These are phyloP conservation scores for Flammula alnicola DNA, from an alignment of 1,284 basidiomycete genomes.

Conservation along the genomic window DNA sequence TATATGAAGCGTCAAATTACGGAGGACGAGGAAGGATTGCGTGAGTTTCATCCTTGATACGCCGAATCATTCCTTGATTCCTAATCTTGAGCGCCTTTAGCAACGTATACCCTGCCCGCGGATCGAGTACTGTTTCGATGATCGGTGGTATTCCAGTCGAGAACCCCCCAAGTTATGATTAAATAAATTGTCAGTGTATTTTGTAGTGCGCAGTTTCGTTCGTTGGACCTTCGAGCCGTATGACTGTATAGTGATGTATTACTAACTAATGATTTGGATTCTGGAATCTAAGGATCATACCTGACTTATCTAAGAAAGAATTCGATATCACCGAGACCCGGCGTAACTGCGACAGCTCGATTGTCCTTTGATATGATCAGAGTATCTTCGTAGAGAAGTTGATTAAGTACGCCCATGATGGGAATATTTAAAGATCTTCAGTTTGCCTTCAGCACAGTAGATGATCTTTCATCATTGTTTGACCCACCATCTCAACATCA, in stretches of 20 bases:
- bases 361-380: no score
- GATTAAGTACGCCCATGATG: no score
- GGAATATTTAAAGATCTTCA: no score
- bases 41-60: constrained; percentile 49
- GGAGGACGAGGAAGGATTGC: constrained; percentile 65
- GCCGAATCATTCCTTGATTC: neutral
- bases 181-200: constrained; percentile 7
- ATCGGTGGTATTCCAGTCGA: constrained; percentile 49
- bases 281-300: neutral
- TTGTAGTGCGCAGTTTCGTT: neutral
- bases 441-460: constrained; percentile 12
- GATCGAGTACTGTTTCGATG: constrained; percentile 46
- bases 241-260: constrained; percentile 12
- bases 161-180: constrained; percentile 67
- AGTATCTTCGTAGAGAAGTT: no score
- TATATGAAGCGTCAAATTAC: constrained; percentile 70
- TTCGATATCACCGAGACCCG: no score
- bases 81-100: constrained; percentile 34
- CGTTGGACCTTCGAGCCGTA: constrained; percentile 2
- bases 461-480: no score
- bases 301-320: no score
- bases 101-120: constrained; percentile 58
- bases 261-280: constrained; percentile 9
- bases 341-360: no score
- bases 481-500: no score